Percentiles rank a stretch among this genome's conserved stretches.
Evolutionary conservation across 2,329 filamentous ascomycete genomes (phyloP).

Genomic region (Colletotrichum paranaense): DNA sequence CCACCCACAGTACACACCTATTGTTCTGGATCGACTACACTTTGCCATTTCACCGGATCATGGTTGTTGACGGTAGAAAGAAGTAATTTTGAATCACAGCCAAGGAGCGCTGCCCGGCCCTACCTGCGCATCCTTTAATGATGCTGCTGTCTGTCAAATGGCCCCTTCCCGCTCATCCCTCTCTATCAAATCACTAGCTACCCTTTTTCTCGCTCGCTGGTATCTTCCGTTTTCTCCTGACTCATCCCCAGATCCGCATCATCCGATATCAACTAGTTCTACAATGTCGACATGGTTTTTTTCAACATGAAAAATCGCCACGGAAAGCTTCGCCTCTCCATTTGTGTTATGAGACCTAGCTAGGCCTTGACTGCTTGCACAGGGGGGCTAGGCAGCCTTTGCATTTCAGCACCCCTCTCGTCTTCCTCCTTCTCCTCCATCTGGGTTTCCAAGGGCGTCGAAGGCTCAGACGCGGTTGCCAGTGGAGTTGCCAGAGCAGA

Average conservation of each 20-base stretch:
- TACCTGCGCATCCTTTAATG: background rate
- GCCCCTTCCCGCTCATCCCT: background rate
- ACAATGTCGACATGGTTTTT: background rate
- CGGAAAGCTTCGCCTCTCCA: background rate
- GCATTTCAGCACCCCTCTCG: constrained; percentile 38
- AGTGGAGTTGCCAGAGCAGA: background rate
- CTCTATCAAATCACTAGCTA: background rate
- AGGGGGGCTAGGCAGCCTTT: constrained; percentile 44
- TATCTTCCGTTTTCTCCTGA: background rate
- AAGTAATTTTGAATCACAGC: constrained; percentile 16
- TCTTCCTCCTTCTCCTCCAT: constrained; percentile 32
- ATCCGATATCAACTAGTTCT: background rate
- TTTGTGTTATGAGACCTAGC: constrained; percentile 33
- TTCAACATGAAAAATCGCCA: background rate
- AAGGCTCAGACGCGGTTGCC: background rate
- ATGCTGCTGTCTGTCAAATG: background rate
- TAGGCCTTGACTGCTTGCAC: constrained; percentile 48
- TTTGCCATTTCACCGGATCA: background rate
- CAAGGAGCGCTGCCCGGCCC: background rate
- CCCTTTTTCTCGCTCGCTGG: background rate
- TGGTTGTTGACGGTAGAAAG: constrained; percentile 15
- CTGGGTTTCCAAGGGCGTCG: background rate
- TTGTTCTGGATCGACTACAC: constrained; percentile 13
- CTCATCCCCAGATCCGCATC: background rate
- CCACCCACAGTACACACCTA: constrained; percentile 23